Evolutionary conservation across 2,329 filamentous ascomycete genomes (phyloP).

Genomic region (Juglanconis sp.): DNA sequence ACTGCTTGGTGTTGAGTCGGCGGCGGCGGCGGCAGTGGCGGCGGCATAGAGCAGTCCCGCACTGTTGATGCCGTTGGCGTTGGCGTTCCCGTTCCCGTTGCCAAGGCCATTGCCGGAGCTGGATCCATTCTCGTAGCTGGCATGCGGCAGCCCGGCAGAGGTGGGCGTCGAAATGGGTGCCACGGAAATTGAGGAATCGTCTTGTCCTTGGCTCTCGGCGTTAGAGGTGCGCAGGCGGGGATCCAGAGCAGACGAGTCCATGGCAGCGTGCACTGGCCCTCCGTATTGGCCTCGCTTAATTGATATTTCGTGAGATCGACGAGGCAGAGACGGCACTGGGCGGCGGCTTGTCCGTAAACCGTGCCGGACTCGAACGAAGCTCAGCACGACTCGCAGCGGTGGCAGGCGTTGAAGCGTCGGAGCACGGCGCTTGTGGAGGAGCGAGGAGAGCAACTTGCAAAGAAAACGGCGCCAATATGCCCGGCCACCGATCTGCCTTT

Average conservation of each 20-base stretch:
- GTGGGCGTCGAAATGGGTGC: background rate
- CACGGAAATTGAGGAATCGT: conserved; percentile 11
- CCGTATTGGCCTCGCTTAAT: background rate
- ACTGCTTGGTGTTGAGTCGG: conserved; percentile 6
- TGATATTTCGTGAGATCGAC: background rate
- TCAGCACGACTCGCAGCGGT: background rate
- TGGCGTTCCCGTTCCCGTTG: background rate
- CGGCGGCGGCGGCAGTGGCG: background rate
- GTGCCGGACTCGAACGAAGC: background rate
- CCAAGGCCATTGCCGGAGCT: conserved; percentile 1
- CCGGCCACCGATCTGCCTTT: conserved; percentile 13
- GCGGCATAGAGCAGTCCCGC: background rate
- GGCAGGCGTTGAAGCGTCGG: conserved; percentile 5
- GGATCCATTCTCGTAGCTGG: background rate
- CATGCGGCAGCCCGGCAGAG: background rate
- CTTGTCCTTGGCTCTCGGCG: background rate
- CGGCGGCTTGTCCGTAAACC: background rate
- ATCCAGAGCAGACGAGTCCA: conserved; percentile 18
- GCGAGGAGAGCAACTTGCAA: conserved; percentile 6
- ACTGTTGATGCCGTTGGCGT: conserved; percentile 1
- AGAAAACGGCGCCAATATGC: background rate
- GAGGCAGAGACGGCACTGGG: background rate
- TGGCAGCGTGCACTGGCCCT: conserved; percentile 1
- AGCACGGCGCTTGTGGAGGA: conserved; percentile 16
- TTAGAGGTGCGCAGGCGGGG: conserved; percentile 17